A percentile compares a stretch with the other conserved stretches of the same genome.
These are phyloP conservation scores for Warburgia ugandensis DNA, from an alignment of 164 flowering plant genomes.

Conservation along the genomic window DNA sequence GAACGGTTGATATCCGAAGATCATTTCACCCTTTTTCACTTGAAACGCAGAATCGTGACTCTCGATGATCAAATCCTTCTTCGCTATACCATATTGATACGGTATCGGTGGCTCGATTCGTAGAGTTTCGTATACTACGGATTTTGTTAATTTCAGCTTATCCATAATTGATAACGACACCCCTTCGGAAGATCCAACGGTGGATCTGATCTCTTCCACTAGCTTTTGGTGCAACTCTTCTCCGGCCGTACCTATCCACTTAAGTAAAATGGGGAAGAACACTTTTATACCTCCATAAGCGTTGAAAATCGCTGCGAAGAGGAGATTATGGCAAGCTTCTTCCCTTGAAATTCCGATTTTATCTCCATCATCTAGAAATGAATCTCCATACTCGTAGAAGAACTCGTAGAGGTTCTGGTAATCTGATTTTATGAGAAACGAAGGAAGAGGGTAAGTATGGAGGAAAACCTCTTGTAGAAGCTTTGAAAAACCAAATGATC, in stretches of 20 bases:
- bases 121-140: conserved; percentile 18
- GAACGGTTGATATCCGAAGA: conserved; percentile 50
- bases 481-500: conserved; percentile 21
- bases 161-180: conserved; percentile 30
- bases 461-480: conserved; percentile 28
- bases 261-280: conserved; percentile 30
- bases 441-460: conserved; percentile 32
- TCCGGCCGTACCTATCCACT: conserved; percentile 35
- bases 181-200: conserved; percentile 22
- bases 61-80: conserved; percentile 30
- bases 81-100: conserved; percentile 47
- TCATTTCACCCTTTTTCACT: conserved; percentile 51
- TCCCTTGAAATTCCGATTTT: conserved; percentile 28
- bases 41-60: conserved; percentile 40
- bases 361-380: conserved; percentile 35
- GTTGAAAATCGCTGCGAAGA: conserved; percentile 35
- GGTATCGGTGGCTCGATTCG: conserved; percentile 53
- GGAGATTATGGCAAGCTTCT: conserved; percentile 44
- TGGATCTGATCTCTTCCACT: conserved; percentile 33
- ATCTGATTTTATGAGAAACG: conserved; percentile 19
- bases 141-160: conserved; percentile 29
- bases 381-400: conserved; percentile 10
- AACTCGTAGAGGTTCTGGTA: conserved; percentile 29
- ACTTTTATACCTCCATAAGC: conserved; percentile 37
- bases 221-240: conserved; percentile 28